These are phyloP conservation scores for Rhododendron henanense DNA, from an alignment of 148 eudicot genomes.

Conservation along the genomic window DNA sequence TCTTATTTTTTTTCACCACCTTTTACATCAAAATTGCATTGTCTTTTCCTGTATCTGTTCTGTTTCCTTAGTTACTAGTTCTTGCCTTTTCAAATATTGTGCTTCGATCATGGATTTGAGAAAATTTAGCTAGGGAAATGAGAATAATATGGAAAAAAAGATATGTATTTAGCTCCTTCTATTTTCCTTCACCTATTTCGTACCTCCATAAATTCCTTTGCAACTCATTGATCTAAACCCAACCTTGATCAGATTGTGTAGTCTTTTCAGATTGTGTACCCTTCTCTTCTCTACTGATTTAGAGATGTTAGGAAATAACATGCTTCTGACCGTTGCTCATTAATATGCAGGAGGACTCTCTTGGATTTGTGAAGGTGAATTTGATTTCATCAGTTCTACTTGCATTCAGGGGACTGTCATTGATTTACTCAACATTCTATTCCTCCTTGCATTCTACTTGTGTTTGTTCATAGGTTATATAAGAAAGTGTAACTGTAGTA, in stretches of 20 bases:
- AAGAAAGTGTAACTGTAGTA: background rate
- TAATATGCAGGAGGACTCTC: slow-evolving; percentile 21
- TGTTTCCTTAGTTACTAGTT: background rate
- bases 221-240: background rate
- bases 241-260: background rate
- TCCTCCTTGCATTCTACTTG: slow-evolving; percentile 31
- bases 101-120: background rate
- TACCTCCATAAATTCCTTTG: background rate
- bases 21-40: background rate
- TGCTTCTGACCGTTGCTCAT: background rate
- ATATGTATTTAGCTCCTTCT: background rate
- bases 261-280: too few relatives aligned
- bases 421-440: slow-evolving; percentile 37
- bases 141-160: background rate
- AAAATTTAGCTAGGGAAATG: background rate
- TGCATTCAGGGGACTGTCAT: slow-evolving; percentile 33
- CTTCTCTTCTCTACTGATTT: background rate
- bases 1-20: background rate
- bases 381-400: slow-evolving; percentile 19
- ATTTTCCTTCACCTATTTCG: background rate
- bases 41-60: background rate
- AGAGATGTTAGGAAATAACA: background rate
- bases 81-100: background rate
- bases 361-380: slow-evolving; percentile 31
- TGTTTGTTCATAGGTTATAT: slow-evolving; percentile 17